phyloP scores from a whole-genome alignment of 176 grass and related monocot species.

The Miscanthus lutarioriparius region DNA sequence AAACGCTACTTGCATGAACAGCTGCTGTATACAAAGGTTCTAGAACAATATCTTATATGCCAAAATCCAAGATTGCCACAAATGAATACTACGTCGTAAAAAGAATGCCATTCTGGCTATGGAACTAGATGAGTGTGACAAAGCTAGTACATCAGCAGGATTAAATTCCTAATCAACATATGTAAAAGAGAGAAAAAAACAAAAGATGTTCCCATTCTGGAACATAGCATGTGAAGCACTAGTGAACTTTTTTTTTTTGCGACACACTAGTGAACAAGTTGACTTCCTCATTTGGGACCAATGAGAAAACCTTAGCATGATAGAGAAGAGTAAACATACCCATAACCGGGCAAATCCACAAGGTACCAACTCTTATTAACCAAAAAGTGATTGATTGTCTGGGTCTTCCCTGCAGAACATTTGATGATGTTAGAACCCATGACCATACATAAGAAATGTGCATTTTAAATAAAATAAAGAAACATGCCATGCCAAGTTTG shows the following conservation, averaged over 20 bases:
- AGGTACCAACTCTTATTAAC: slow-evolving; percentile 96
- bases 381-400: slow-evolving; percentile 94
- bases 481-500: neutral
- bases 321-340: slow-evolving; percentile 49
- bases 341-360: slow-evolving; percentile 94
- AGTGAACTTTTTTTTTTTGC: no score
- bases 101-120: neutral
- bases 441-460: neutral
- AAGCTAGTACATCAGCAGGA: neutral
- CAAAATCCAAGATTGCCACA: no score
- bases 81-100: neutral
- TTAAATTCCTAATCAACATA: neutral
- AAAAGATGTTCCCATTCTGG: neutral
- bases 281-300: neutral
- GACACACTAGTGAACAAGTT: neutral
- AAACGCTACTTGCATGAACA: neutral
- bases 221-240: neutral
- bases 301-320: neutral
- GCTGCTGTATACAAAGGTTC: neutral
- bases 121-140: no score
- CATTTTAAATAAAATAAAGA: neutral
- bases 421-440: neutral
- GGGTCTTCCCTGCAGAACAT: slow-evolving; percentile 74
- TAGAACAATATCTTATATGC: no score
- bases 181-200: neutral